Evolutionary conservation across 768 basidiomycete species (phyloP).

Genomic region (Crucibulum laeve): DNA sequence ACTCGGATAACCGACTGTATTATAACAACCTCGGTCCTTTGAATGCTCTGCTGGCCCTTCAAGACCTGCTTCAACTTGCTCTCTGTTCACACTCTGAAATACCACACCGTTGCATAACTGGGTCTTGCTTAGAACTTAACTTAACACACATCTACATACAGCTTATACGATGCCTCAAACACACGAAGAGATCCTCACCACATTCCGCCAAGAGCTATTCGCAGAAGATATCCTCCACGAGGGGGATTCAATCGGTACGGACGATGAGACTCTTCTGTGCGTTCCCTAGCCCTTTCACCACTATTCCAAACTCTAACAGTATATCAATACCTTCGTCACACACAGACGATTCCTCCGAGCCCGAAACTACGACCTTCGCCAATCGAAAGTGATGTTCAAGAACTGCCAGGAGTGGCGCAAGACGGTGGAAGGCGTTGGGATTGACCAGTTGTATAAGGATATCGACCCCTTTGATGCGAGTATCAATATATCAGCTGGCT

Average conservation of each 20-base stretch:
- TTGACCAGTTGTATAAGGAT: slow-evolving; percentile 56
- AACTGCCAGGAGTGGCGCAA: slow-evolving; percentile 69
- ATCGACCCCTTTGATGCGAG: slow-evolving; percentile 73
- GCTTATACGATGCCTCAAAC: slow-evolving; percentile 4
- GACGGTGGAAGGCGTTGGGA: slow-evolving; percentile 58
- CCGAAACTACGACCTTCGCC: slow-evolving; percentile 55
- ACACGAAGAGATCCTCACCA: slow-evolving; percentile 33
- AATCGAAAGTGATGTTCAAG: slow-evolving; percentile 60
- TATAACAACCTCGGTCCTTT: too few species aligned
- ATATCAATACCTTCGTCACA: neutral
- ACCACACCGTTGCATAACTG: too few species aligned
- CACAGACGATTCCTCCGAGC: slow-evolving; percentile 73
- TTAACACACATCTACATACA: neutral
- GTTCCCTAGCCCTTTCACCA: too few species aligned
- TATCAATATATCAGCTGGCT: too few species aligned
- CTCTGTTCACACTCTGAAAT: too few species aligned
- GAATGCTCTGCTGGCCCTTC: too few species aligned
- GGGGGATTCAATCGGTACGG: slow-evolving; percentile 60
- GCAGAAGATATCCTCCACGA: slow-evolving; percentile 52
- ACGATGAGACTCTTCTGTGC: slow-evolving; percentile 54
- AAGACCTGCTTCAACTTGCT: too few species aligned
- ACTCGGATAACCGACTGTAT: too few species aligned
- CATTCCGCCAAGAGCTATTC: slow-evolving; percentile 49
- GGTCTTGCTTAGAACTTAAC: too few species aligned
- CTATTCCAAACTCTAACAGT: too few species aligned